phyloP scores from a whole-genome alignment of 305 asterid genomes.

The Rubia tinctorum region DNA sequence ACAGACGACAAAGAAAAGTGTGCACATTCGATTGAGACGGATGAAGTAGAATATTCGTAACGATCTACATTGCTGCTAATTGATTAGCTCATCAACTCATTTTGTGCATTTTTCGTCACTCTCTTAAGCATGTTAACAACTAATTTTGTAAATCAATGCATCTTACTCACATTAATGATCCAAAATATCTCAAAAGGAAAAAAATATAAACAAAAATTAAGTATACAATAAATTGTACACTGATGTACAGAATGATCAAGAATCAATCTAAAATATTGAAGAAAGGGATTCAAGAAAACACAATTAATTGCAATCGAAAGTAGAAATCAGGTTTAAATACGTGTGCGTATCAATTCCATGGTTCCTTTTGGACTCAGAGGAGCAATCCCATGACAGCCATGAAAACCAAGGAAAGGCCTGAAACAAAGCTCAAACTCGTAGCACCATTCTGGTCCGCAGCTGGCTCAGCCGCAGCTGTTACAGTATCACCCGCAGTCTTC shows the following conservation, averaged over 20 bases:
- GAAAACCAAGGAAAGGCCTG: slow-evolving; percentile 36
- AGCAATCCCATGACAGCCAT: slow-evolving; percentile 19
- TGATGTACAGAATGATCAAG: neutral
- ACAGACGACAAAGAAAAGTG: no score
- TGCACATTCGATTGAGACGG: no score
- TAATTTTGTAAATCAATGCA: neutral
- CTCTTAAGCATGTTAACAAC: neutral
- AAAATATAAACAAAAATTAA: neutral
- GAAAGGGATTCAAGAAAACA: neutral
- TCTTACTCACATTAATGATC: neutral
- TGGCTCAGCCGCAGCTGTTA: slow-evolving; percentile 14
- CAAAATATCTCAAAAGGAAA: neutral
- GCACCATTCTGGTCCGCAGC: slow-evolving; percentile 26
- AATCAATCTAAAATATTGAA: neutral
- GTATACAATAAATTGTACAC: neutral
- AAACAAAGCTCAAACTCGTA: slow-evolving; percentile 34
- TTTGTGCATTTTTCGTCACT: no score
- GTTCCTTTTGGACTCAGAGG: neutral
- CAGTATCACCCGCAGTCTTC: neutral
- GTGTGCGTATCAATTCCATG: neutral
- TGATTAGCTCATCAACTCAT: no score
- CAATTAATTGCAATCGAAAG: neutral
- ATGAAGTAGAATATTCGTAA: no score
- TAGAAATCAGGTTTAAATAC: no score
- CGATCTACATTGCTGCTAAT: no score